phyloP scores from a whole-genome alignment of 371 early-diverging fungal species.

The Saksenaea vasiformis region DNA sequence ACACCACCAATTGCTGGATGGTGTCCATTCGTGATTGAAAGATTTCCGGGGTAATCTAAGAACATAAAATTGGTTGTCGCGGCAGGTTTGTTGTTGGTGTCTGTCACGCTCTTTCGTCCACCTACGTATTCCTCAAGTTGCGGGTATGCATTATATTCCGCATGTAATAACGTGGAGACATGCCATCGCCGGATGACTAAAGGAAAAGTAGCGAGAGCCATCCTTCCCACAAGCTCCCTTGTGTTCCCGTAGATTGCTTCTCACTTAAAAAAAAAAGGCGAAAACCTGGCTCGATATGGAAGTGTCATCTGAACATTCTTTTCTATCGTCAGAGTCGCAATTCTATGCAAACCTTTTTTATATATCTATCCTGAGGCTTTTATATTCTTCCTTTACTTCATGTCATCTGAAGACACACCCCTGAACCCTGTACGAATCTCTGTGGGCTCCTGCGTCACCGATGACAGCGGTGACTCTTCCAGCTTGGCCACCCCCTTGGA shows the following conservation, averaged over 20 bases:
- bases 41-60: conserved; percentile 33
- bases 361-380: neutral
- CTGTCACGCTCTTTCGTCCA: too few relatives aligned
- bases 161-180: conserved; percentile 9
- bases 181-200: conserved; percentile 15
- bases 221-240: neutral
- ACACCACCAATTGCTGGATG: conserved; percentile 24
- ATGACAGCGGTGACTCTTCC: conserved; percentile 37
- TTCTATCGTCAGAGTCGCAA: neutral
- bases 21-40: conserved; percentile 25
- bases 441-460: conserved; percentile 35
- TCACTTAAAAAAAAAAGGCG: too few relatives aligned
- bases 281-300: neutral
- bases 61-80: neutral
- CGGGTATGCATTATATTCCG: conserved; percentile 12
- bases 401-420: conserved; percentile 1
- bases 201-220: conserved; percentile 24
- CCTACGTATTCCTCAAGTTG: conserved; percentile 23
- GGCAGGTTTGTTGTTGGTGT: conserved; percentile 5
- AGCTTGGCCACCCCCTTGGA: conserved; percentile 38
- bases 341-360: neutral
- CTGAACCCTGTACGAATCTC: conserved; percentile 26
- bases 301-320: conserved; percentile 3
- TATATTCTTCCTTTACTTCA: neutral
- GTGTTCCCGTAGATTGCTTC: too few relatives aligned